phyloP scores from a whole-genome alignment of 208 protist genomes.

The Borovskyia barvae region DNA sequence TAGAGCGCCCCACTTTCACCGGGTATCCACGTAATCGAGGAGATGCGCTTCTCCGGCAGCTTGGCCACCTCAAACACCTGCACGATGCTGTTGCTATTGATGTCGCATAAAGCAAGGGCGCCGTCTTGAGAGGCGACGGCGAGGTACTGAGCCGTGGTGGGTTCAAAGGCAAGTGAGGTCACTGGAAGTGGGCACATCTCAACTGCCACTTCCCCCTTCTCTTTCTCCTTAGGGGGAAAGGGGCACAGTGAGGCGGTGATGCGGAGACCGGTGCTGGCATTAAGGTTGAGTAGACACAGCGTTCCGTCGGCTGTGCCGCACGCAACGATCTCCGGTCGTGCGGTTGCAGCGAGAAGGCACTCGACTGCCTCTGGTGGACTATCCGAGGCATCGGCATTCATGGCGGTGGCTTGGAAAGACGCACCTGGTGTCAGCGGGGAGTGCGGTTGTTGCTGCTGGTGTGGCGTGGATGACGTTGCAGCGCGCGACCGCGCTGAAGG shows the following conservation, averaged over 20 bases:
- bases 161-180: conserved; percentile 66
- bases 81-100: conserved; percentile 35
- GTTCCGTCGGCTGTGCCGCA: conserved; percentile 74
- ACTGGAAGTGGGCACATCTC: conserved; percentile 43
- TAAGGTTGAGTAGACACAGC: conserved; percentile 59
- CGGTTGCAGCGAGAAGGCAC: conserved; percentile 53
- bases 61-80: conserved; percentile 48
- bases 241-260: conserved; percentile 46
- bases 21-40: conserved; percentile 65
- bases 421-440: conserved; percentile 7
- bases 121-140: conserved; percentile 75
- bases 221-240: conserved; percentile 43
- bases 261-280: conserved; percentile 61
- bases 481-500: conserved; percentile 13
- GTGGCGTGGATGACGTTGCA: no score
- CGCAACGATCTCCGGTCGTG: conserved; percentile 70
- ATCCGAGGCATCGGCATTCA: background rate
- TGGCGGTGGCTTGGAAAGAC: background rate
- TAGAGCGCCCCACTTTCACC: conserved; percentile 66
- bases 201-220: conserved; percentile 20
- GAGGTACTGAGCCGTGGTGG: conserved; percentile 59
- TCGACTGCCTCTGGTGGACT: conserved; percentile 61
- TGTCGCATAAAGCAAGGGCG: conserved; percentile 59
- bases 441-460: conserved; percentile 10
- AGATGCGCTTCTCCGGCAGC: conserved; percentile 41